Base-by-base conservation (phyloP, 192 early-diverging fungal genomes). In the Phycomyces nitens region DNA sequence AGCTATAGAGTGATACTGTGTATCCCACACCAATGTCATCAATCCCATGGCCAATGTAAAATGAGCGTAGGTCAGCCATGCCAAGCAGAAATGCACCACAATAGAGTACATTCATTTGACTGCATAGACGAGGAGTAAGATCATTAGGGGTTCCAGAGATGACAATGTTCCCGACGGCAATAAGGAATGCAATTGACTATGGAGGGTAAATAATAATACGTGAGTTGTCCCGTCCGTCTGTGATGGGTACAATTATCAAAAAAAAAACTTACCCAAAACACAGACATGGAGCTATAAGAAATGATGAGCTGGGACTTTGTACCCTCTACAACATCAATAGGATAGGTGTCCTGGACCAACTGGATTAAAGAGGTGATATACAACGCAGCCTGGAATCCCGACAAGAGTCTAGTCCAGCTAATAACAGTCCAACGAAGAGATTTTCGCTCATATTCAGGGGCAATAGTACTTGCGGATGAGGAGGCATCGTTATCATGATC, bases 51-150 rank as follows among this genome's bases (percentile, higher is more conserved):
- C 64, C 41, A 22, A 64, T 43, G 42, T 76, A 76, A 42, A 49
- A 60, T 4, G 74, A 66, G n/a, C 64, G 70, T 9, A 68, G 3
- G 59, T 76, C 69, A 12, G 71, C 50, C 0, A 68, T 11, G 1
- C 60, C 49, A 24, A 71, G 24, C 5, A 71, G 20, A 29, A 76
- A 62, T 16, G 55, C 47, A 1, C 52, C 26, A 15, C 64, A 16
- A 26, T 71, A 76, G 15, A 76, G 42, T 3, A 53, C 15, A n/a
- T 76, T 76, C 18, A 76, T 43, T 5, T 68, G 65, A 16, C 22
- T 50, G 44, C 74, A 65, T 20, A 76, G 34, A 1, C 52, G 49
- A 55, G 56, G 40, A 18, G 69, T 53, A 14, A 64, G 15, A 3
- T 26, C 21, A 16, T 55, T 64, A 7, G 60, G 26, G 10, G 49